Conservation (phyloP, 257 asterid species). For the Solanum lycopersicoides region DNA sequence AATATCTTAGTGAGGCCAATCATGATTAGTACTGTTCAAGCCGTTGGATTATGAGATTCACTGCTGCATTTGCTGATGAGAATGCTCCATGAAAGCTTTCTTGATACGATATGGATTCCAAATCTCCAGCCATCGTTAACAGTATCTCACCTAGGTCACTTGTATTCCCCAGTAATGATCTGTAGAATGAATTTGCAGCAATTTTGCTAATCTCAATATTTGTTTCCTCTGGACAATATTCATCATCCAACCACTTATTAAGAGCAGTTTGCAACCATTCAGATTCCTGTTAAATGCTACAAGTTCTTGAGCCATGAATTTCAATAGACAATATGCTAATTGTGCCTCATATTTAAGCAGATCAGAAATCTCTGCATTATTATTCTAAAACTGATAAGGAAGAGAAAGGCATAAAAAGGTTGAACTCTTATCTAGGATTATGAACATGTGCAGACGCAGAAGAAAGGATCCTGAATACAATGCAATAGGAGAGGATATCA, state of each 20-base stretch:
- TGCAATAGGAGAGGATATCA: background rate
- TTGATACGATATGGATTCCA: constrained; percentile 80
- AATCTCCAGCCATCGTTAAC: constrained; percentile 57
- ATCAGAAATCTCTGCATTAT: background rate
- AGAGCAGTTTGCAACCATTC: constrained; percentile 73
- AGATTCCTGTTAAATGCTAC: constrained; percentile 43
- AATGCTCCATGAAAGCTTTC: constrained; percentile 97
- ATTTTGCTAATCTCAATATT: constrained; percentile 62
- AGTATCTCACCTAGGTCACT: constrained; percentile 72
- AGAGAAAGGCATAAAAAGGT: background rate
- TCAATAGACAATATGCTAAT: background rate
- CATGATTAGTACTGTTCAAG: constrained; percentile 21
- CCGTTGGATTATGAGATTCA: constrained; percentile 58
- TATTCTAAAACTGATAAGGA: background rate
- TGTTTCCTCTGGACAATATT: constrained; percentile 85
- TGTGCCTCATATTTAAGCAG: background rate
- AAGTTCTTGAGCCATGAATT: background rate
- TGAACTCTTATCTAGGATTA: background rate
- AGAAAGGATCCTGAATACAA: background rate
- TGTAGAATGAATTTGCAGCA: constrained; percentile 61
- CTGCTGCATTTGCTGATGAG: constrained; percentile 90
- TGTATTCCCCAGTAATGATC: constrained; percentile 44
- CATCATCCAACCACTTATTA: constrained; percentile 86
- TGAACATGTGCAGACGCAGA: background rate
- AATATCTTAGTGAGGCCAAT: background rate